Evolutionary conservation across 495 filamentous ascomycete species (phyloP).

Genomic region (Cudoniella acicularis): DNA sequence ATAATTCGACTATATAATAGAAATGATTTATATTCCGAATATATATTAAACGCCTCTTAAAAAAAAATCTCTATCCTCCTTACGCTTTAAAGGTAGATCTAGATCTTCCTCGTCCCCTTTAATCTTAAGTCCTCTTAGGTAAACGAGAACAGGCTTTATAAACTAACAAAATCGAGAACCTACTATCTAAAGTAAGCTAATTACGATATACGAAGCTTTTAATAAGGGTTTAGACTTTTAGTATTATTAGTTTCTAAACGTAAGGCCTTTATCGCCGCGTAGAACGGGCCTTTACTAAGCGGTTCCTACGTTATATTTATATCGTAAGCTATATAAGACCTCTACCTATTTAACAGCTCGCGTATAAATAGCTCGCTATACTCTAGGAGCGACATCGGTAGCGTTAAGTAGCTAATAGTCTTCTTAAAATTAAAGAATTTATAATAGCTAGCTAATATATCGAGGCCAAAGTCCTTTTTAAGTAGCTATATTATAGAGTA

Average conservation of each 20-base stretch:
- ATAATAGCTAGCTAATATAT: slow-evolving; percentile 19
- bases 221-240: slow-evolving; percentile 15
- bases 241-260: slow-evolving; percentile 12
- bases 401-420: slow-evolving; percentile 17
- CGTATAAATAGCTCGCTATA: slow-evolving; percentile 16
- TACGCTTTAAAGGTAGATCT: no score
- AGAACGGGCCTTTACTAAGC: slow-evolving; percentile 12
- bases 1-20: no score
- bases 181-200: slow-evolving; percentile 18
- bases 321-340: slow-evolving; percentile 15
- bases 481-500: slow-evolving; percentile 14
- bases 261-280: slow-evolving; percentile 14
- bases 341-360: slow-evolving; percentile 14
- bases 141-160: slow-evolving; percentile 19
- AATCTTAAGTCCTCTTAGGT: slow-evolving; percentile 16
- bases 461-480: slow-evolving; percentile 17
- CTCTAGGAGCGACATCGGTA: slow-evolving; percentile 12
- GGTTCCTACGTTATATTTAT: slow-evolving; percentile 15
- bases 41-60: no score
- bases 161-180: slow-evolving; percentile 13
- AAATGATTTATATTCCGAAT: no score
- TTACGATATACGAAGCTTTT: slow-evolving; percentile 14
- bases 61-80: no score
- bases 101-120: no score
- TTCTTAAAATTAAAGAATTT: slow-evolving; percentile 16